Conservation (phyloP, 345 rosid species). For the Acer yangbiense region DNA sequence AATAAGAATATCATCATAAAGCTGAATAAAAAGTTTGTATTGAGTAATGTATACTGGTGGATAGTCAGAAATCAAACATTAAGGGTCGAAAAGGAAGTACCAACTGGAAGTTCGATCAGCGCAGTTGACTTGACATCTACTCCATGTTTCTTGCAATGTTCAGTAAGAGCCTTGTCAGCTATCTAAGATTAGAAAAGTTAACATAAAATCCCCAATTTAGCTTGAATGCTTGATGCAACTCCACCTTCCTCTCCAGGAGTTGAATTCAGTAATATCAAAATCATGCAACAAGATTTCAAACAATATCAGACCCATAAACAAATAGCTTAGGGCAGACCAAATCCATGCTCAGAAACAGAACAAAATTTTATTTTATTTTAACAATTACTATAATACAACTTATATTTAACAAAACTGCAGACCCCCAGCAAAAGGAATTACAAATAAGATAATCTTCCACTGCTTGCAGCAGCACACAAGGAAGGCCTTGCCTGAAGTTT, state of each 20-base stretch:
- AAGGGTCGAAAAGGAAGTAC: constrained; percentile 37
- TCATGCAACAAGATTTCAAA: constrained; percentile 4
- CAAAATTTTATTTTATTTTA: no score
- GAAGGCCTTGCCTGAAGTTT: no score
- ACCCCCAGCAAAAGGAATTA: no score
- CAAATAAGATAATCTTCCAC: no score
- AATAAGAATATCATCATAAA: neutral
- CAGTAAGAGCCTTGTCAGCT: constrained; percentile 58
- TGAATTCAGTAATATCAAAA: constrained; percentile 14
- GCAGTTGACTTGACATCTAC: constrained; percentile 71
- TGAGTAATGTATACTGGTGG: neutral
- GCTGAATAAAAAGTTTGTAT: neutral
- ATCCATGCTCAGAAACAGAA: neutral
- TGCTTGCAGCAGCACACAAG: no score
- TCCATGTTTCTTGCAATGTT: constrained; percentile 86
- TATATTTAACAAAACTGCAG: no score
- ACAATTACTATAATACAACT: no score
- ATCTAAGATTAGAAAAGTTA: constrained; percentile 12
- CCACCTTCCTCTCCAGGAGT: constrained; percentile 72
- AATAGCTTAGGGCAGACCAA: neutral
- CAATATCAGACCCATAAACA: neutral
- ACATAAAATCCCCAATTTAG: constrained; percentile 34
- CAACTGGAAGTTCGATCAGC: constrained; percentile 83
- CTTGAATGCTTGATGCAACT: constrained; percentile 61
- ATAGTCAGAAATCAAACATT: neutral